Base-by-base conservation (phyloP, 306 rosid genomes). In the Luffa acutangula region DNA sequence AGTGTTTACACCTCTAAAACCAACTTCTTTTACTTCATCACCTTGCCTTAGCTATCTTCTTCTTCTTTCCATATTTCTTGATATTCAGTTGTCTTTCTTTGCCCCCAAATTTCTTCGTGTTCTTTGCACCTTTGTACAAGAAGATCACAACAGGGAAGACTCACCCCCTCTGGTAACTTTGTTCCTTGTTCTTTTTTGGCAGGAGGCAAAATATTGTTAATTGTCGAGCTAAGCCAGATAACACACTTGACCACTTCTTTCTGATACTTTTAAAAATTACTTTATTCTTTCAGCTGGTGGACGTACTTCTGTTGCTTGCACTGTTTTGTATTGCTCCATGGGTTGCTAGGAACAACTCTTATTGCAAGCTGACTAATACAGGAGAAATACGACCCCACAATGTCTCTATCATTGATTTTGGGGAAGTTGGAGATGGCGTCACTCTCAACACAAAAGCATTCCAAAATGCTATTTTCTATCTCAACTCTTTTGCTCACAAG, bases 401-500 rank as follows among this genome's bases (percentile, higher is more conserved):
- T 36, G 90, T 89, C 74, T 89, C 91, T 12, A 87, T 91, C 75
- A 56, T 80, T 49, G 96, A 91, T 80, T 89, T 89, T 79, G 96
- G 96, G 25, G 92, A 90, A 2, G 89, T 91, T 42, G 96, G 96
- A 74, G 93, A 91, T 75, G 96, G 92, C n/a, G 83, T 81, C 82
- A 89, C 90, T 34, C 62, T 89, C 77, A 91, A 91, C 83, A 89
- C 93, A 0, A 85, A 88, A 33, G 96, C 96, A 15, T 83, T 83
- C 48, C 93, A 91, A 58, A 91, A 91, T 83, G 93, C 93, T 71
- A 79, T 91, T 71, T 91, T 91, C 83, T 89, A 91, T 59, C 87
- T 81, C 51, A 89, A 89, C 84, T 91, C 96, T 18, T 89, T 91
- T 81, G 86, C 90, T 20, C 92, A 91, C 48, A 91, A 89, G 82